Percentiles rank a stretch among this genome's conserved stretches.
Evolutionary conservation across 169 alveolate species (phyloP).

Genomic region (Plasmodium inui): DNA sequence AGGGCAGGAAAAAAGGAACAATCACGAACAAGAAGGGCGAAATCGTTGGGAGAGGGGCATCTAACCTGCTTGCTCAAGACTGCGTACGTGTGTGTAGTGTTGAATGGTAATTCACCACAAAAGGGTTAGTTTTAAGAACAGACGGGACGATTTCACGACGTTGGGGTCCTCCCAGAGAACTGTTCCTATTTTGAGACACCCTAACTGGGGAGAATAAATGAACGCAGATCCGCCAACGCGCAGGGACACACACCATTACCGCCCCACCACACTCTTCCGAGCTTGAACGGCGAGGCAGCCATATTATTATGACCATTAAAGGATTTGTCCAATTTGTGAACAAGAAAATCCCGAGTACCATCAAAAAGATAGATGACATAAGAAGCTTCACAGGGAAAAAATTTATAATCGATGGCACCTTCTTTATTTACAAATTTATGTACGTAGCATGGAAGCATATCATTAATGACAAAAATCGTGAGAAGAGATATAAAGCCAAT

Average conservation of each 20-base stretch:
- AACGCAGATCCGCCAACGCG: neutral
- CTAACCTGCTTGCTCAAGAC: neutral
- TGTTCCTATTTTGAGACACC: neutral
- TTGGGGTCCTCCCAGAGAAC: neutral
- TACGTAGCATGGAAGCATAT: slow-evolving; percentile 75
- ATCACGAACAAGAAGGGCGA: neutral
- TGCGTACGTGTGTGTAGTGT: neutral
- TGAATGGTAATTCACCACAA: neutral
- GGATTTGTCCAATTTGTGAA: slow-evolving; percentile 62
- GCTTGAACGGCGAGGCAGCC: neutral
- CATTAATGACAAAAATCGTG: slow-evolving; percentile 64
- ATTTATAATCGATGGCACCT: slow-evolving; percentile 72
- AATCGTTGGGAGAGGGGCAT: neutral
- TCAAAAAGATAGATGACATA: slow-evolving; percentile 68
- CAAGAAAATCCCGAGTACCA: slow-evolving; percentile 72
- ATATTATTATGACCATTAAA: slow-evolving; percentile 75
- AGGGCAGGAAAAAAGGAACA: neutral
- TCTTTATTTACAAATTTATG: slow-evolving; percentile 70
- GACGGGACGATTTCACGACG: neutral
- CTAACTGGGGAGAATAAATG: neutral
- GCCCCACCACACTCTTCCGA: neutral
- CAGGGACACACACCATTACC: neutral
- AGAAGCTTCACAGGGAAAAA: slow-evolving; percentile 67
- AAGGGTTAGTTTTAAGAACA: neutral
- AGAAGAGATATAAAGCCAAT: slow-evolving; percentile 32